Conservation (phyloP, 2,329 filamentous ascomycete genomes). For the Colletotrichum sp. region DNA sequence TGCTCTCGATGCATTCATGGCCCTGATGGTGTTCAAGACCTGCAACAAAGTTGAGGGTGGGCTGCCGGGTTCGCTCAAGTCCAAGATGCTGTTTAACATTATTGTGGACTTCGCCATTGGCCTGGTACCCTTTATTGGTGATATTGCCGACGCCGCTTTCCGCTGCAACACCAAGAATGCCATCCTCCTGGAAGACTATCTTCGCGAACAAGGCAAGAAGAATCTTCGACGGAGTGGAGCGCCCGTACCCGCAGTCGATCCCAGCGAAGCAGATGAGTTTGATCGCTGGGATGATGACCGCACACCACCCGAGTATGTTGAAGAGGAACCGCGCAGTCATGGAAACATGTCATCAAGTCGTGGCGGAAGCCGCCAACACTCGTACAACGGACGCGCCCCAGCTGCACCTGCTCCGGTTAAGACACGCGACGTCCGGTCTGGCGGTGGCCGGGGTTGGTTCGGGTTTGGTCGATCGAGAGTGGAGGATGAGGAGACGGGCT, state of each 20-base stretch:
- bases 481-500: constrained; percentile 18
- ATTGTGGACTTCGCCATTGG: constrained; percentile 75
- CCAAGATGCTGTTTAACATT: constrained; percentile 84
- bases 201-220: constrained; percentile 71
- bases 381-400: background rate
- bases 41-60: constrained; percentile 80
- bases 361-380: background rate
- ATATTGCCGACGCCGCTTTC: constrained; percentile 74
- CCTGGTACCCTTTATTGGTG: constrained; percentile 77
- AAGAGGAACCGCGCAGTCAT: constrained; percentile 13
- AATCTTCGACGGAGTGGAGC: constrained; percentile 53
- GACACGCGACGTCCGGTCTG: background rate
- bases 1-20: constrained; percentile 73
- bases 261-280: constrained; percentile 58
- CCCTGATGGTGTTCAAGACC: constrained; percentile 75
- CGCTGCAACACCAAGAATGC: constrained; percentile 81
- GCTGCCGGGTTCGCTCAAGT: constrained; percentile 64
- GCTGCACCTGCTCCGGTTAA: constrained; percentile 4
- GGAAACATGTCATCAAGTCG: constrained; percentile 16
- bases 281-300: constrained; percentile 38
- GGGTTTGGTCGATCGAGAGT: constrained; percentile 10
- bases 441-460: constrained; percentile 14
- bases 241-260: constrained; percentile 52
- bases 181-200: constrained; percentile 69
- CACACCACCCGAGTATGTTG: constrained; percentile 13